phyloP scores from a whole-genome alignment of 129 eudicot species.

The Lactuca sativa region DNA sequence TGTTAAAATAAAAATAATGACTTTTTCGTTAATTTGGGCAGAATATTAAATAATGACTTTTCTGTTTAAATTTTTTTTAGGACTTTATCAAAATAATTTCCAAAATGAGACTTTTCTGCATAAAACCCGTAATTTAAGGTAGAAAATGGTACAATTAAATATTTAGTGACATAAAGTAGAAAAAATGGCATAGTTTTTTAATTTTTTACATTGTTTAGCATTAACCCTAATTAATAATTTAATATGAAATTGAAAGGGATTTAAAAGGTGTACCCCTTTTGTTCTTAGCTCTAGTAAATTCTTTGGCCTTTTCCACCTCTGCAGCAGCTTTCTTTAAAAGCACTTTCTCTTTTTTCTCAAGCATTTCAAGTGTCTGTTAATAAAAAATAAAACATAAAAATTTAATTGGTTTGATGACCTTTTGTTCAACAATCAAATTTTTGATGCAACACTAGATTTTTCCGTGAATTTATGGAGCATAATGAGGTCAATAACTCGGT shows the following conservation, averaged over 20 bases:
- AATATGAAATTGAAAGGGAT: neutral
- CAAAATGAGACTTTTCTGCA: too few relatives aligned
- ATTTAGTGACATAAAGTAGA: too few relatives aligned
- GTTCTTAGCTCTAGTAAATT: constrained; percentile 41
- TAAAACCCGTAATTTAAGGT: too few relatives aligned
- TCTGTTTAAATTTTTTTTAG: too few relatives aligned
- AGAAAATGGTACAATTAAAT: too few relatives aligned
- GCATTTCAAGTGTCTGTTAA: constrained; percentile 42
- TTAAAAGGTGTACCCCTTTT: constrained; percentile 36
- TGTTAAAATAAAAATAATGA: too few relatives aligned
- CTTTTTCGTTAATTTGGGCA: too few relatives aligned
- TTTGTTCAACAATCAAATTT: neutral
- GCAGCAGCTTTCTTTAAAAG: constrained; percentile 44
- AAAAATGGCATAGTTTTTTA: too few relatives aligned
- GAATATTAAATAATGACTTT: too few relatives aligned
- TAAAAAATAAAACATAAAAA: neutral
- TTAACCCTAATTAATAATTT: neutral
- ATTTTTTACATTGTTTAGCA: neutral
- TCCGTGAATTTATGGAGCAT: neutral
- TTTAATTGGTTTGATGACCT: too few relatives aligned
- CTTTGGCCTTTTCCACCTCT: constrained; percentile 53
- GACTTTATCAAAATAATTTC: too few relatives aligned
- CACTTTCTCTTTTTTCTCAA: constrained; percentile 51
- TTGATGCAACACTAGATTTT: neutral
- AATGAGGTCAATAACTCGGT: neutral